These are phyloP conservation scores for Trypanosoma lewisi DNA, from an alignment of 208 protist genomes.

Conservation along the genomic window DNA sequence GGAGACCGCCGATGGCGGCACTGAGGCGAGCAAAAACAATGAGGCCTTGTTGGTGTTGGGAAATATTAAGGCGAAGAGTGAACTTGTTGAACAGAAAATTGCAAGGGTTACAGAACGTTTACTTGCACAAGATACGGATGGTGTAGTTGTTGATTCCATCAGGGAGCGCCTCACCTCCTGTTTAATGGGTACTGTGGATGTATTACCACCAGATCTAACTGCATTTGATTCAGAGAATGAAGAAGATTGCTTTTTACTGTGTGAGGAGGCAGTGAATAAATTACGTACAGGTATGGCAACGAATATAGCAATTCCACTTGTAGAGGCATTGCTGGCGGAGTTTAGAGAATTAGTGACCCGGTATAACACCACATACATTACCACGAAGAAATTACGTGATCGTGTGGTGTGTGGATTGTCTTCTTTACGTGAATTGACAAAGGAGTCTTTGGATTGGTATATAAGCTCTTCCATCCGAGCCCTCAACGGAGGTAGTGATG, in stretches of 20 bases:
- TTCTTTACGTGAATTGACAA: constrained; percentile 11
- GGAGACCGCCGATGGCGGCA: neutral
- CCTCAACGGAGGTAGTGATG: neutral
- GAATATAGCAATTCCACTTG: neutral
- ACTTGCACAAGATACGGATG: neutral
- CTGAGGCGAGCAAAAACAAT: neutral
- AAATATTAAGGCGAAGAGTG: constrained; percentile 3
- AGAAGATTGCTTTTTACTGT: neutral
- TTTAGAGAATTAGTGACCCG: neutral
- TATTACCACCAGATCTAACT: constrained; percentile 1
- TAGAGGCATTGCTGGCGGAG: constrained; percentile 10
- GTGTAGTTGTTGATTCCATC: neutral
- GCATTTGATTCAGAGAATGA: constrained; percentile 11
- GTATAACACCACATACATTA: constrained; percentile 6
- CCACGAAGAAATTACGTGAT: neutral
- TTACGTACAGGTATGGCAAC: neutral
- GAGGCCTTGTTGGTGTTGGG: neutral
- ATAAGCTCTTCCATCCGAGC: constrained; percentile 1
- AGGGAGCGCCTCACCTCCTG: constrained; percentile 6
- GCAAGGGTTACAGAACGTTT: constrained; percentile 1
- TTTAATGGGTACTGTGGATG: constrained; percentile 2
- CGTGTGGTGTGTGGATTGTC: neutral
- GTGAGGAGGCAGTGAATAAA: neutral
- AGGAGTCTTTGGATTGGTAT: constrained; percentile 22
- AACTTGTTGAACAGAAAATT: neutral